Evolutionary conservation across 371 early-diverging fungal species (phyloP).

Genomic region (Chytridiales sp.): DNA sequence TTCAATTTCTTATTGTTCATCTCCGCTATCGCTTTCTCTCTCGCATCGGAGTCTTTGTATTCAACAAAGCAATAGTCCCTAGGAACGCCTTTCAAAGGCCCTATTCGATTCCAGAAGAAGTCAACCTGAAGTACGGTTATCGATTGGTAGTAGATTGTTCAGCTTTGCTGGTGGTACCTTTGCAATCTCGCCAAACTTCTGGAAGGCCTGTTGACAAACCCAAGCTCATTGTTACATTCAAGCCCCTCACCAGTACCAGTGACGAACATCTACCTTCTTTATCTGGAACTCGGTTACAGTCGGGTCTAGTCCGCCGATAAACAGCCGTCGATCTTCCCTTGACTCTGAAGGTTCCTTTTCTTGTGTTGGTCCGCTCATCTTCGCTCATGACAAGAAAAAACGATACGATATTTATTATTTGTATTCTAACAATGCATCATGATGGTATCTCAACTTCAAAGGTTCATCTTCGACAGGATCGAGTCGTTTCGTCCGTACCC

Average conservation of each 20-base stretch:
- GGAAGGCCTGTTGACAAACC: conserved; percentile 13
- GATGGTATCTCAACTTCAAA: conserved; percentile 22
- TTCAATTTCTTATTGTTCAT: background rate
- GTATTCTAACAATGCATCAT: background rate
- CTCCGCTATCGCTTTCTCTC: background rate
- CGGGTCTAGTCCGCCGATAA: conserved; percentile 33
- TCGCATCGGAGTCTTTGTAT: background rate
- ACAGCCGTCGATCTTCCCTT: conserved; percentile 19
- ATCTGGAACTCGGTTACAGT: conserved; percentile 38
- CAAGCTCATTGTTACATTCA: background rate
- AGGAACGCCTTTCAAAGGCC: conserved; percentile 28
- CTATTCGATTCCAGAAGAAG: conserved; percentile 33
- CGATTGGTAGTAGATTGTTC: too few relatives aligned
- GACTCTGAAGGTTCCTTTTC: conserved; percentile 1
- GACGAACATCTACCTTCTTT: conserved; percentile 14
- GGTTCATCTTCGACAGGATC: conserved; percentile 43
- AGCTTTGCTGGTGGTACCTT: conserved; percentile 1
- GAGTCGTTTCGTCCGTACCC: conserved; percentile 44
- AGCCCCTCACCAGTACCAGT: background rate
- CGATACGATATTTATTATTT: conserved; percentile 3
- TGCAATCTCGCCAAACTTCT: conserved; percentile 25
- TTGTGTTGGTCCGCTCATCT: background rate
- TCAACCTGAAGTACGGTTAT: conserved; percentile 26
- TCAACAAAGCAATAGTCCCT: conserved; percentile 35
- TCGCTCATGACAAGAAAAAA: background rate